Percentiles rank a stretch among this genome's conserved stretches.
These are phyloP conservation scores for Selenicereus undatus DNA, from an alignment of 148 eudicot genomes.

Conservation along the genomic window DNA sequence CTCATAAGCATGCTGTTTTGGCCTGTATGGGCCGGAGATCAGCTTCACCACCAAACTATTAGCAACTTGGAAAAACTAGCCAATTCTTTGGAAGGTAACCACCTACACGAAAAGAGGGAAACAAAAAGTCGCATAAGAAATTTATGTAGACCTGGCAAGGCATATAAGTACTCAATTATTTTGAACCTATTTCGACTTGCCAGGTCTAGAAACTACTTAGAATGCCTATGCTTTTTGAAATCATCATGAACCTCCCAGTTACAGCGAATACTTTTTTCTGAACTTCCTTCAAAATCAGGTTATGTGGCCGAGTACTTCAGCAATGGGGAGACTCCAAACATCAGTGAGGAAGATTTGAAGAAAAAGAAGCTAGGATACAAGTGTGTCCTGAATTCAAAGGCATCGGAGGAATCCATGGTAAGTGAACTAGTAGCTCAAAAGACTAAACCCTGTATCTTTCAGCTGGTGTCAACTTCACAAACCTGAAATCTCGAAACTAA, in stretches of 20 bases:
- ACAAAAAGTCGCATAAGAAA: too few species aligned
- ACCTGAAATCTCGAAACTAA: neutral
- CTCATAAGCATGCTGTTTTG: conserved; percentile 54
- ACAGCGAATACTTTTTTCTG: neutral
- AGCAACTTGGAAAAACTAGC: conserved; percentile 69
- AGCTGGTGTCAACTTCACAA: neutral
- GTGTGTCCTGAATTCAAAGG: conserved; percentile 74
- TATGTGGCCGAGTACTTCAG: conserved; percentile 58
- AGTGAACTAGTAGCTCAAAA: neutral
- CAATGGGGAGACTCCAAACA: conserved; percentile 22
- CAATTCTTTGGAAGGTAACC: conserved; percentile 64
- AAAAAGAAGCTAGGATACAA: conserved; percentile 57
- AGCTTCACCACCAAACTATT: conserved; percentile 56
- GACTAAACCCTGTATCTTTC: neutral
- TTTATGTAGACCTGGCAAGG: too few species aligned
- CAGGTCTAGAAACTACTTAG: neutral
- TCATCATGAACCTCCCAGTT: too few species aligned
- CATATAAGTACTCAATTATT: too few species aligned
- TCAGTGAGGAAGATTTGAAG: conserved; percentile 28
- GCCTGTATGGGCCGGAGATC: conserved; percentile 86
- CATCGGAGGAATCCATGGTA: conserved; percentile 79
- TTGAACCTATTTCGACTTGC: too few species aligned
- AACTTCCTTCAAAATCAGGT: conserved; percentile 36
- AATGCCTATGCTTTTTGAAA: neutral
- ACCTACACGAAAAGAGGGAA: too few species aligned